Base-by-base conservation (phyloP, 176 grass and related monocot species). In the Raddia distichophylla region DNA sequence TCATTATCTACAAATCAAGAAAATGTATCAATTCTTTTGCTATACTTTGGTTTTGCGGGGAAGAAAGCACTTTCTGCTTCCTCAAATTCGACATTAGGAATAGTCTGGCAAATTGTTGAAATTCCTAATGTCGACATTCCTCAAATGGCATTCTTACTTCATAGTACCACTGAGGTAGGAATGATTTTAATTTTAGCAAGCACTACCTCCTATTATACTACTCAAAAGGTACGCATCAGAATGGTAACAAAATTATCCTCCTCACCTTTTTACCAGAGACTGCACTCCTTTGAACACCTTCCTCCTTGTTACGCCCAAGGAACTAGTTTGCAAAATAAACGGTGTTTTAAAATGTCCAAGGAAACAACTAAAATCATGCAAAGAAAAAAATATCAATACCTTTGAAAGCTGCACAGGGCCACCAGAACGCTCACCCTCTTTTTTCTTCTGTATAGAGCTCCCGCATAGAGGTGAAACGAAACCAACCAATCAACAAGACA, bases 251-350 rank as follows among this genome's bases (percentile, higher is more conserved):
- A 50, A 76, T 43, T 79, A 34, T 70, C 33, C 20, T 59, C 35
- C 74, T 78, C 32, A 98, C 95, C 90, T 98, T 98, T 93, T 98
- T 93, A 80, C 95, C 95, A 73, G 95, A 98, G 72, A 98, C 88
- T 67, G 93, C 92, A 89, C 95, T 98, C 66, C 95, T 89, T 44
- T 86, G 86, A 71, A 89, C 73, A 56, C 88, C 87, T 82, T 98
- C 95, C 6, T 97, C 95, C 76, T 93, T 94, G 78, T 89, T 88
- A 0, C 90, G 90, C 17, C 95, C 86, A 80, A 98, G 92, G 68
- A 94, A 98, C 95, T 98, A 77, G 69, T 51, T 49, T 15, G 73
- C 7, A 79, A 20, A 80, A 76, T 40, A 51, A 73, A 79, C 6
- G n/a, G 13, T 14, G 20, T 67, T 77, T 33, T 0, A 53, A 60